A percentile compares a stretch with the other conserved stretches of the same genome.
Evolutionary conservation across 345 rosid genomes (phyloP).

Genomic region (Pistacia atlantica): DNA sequence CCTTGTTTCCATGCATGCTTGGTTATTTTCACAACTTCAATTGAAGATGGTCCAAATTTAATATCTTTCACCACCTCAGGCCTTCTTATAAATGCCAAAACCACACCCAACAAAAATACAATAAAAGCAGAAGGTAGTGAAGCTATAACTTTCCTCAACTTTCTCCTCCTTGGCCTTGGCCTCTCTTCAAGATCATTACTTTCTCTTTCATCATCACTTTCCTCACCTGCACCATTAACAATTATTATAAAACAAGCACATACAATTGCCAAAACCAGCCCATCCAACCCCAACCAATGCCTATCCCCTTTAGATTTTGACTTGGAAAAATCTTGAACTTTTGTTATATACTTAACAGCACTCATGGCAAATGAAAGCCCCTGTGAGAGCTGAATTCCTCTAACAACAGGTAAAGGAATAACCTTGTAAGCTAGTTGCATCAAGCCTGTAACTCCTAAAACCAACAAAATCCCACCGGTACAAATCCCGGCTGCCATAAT

Average conservation of each 20-base stretch:
- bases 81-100: conserved; percentile 60
- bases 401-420: conserved; percentile 68
- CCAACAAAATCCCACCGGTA: conserved; percentile 64
- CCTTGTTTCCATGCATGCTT: conserved; percentile 75
- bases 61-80: conserved; percentile 50
- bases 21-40: conserved; percentile 46
- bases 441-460: conserved; percentile 72
- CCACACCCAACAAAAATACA: conserved; percentile 66
- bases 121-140: conserved; percentile 74
- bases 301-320: conserved; percentile 58
- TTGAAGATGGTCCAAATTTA: conserved; percentile 62
- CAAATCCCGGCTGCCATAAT: conserved; percentile 77
- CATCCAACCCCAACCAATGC: conserved; percentile 81
- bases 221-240: conserved; percentile 68
- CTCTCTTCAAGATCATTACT: conserved; percentile 21
- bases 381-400: conserved; percentile 86
- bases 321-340: conserved; percentile 61
- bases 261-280: conserved; percentile 63
- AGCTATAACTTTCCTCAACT: conserved; percentile 35
- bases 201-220: conserved; percentile 26
- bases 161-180: conserved; percentile 32
- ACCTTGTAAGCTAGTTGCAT: conserved; percentile 68
- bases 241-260: conserved; percentile 65
- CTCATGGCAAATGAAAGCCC: conserved; percentile 79
- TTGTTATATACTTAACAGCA: conserved; percentile 70